Percentiles rank a stretch among this genome's conserved stretches.
These are phyloP conservation scores for Solanum etuberosum DNA, from an alignment of 257 asterid genomes.

Conservation along the genomic window DNA sequence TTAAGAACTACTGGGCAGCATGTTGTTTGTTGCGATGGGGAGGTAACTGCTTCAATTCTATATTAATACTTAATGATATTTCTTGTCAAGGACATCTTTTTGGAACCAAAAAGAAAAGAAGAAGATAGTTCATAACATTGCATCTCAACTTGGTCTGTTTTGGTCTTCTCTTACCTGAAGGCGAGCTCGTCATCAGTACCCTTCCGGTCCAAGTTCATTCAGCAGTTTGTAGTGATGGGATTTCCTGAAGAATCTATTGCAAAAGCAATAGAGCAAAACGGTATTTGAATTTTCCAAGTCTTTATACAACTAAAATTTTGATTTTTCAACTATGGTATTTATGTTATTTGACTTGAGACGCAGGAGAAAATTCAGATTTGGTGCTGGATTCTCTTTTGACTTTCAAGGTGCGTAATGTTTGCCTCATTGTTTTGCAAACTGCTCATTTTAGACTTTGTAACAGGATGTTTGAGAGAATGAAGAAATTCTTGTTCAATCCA, in stretches of 20 bases:
- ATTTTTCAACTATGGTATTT: not conserved
- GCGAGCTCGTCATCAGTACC: conserved; percentile 17
- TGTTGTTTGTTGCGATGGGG: not conserved
- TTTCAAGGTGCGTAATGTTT: conserved; percentile 37
- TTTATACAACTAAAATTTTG: not conserved
- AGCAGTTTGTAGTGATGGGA: conserved; percentile 19
- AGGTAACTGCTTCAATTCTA: not conserved
- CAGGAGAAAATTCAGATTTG: conserved; percentile 48
- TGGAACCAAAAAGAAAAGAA: not conserved
- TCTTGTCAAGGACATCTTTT: not conserved
- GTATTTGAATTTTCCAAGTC: conserved; percentile 2
- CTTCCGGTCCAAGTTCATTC: conserved; percentile 9
- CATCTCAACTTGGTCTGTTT: not conserved
- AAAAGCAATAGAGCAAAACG: conserved; percentile 26
- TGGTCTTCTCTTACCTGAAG: not conserved
- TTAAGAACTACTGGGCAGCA: not conserved
- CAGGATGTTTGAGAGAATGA: not conserved
- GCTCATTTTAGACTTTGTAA: not conserved
- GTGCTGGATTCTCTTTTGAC: conserved; percentile 55
- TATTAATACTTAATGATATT: not conserved
- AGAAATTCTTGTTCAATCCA: not conserved
- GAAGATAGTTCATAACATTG: not conserved
- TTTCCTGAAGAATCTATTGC: conserved; percentile 21
- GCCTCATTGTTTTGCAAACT: not conserved
- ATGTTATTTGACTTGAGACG: not conserved